Conservation (phyloP, 2,329 filamentous ascomycete genomes). For the Alternaria postmessia region DNA sequence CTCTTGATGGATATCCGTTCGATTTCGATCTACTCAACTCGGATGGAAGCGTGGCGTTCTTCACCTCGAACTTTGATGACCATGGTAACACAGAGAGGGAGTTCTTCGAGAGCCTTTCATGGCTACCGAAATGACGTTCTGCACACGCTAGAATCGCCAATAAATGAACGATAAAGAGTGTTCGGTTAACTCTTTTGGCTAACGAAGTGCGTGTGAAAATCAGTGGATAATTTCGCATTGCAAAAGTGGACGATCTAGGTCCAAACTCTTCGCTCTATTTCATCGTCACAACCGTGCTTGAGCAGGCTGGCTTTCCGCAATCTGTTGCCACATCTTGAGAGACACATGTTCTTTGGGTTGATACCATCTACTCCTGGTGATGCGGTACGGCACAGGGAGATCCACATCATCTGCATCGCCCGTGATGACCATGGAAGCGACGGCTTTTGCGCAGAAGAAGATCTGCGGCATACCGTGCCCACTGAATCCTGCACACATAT, state of each 20-base stretch:
- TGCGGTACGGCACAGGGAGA: slow-evolving; percentile 16
- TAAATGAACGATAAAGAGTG: background rate
- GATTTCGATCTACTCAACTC: slow-evolving; percentile 19
- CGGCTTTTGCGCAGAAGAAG: slow-evolving; percentile 49
- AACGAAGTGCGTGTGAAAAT: background rate
- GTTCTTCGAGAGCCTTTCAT: slow-evolving; percentile 16
- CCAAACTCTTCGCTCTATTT: background rate
- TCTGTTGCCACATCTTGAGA: slow-evolving; percentile 11
- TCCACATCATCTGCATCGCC: slow-evolving; percentile 13
- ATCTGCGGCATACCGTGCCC: slow-evolving; percentile 32
- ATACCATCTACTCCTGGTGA: slow-evolving; percentile 12
- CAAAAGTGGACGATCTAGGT: background rate
- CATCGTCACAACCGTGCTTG: slow-evolving; percentile 6
- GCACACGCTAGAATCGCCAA: background rate
- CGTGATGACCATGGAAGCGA: slow-evolving; percentile 37
- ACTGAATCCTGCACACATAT: slow-evolving; percentile 28
- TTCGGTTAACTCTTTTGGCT: background rate
- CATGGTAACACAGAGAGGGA: slow-evolving; percentile 14
- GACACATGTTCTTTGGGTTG: slow-evolving; percentile 12
- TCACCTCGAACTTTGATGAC: slow-evolving; percentile 15
- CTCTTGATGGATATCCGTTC: slow-evolving; percentile 17
- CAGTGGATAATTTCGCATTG: background rate
- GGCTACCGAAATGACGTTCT: slow-evolving; percentile 2
- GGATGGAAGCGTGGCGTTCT: slow-evolving; percentile 16
- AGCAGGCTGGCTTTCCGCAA: background rate